phyloP scores from a whole-genome alignment of 2,329 filamentous ascomycete species.

The Nemania diffusa region DNA sequence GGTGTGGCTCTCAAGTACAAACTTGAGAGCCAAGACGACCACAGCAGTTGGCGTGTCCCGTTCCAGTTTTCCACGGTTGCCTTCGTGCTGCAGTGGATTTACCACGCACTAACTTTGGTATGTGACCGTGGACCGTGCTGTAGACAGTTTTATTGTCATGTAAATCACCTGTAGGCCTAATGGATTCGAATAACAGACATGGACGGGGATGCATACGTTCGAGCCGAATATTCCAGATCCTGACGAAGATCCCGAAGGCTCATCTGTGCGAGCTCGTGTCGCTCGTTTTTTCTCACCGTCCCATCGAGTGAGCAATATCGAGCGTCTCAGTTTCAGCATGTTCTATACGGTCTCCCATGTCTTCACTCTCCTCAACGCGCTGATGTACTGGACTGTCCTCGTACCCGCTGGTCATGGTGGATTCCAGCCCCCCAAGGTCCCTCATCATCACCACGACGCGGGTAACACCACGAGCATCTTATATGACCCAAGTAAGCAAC shows the following conservation, averaged over 20 bases:
- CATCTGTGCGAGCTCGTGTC: constrained; percentile 51
- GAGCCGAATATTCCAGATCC: constrained; percentile 54
- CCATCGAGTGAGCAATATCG: constrained; percentile 52
- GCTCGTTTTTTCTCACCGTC: constrained; percentile 59
- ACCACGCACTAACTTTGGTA: constrained; percentile 60
- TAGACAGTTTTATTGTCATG: background rate
- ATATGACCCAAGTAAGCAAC: constrained; percentile 45
- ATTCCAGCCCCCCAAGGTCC: constrained; percentile 42
- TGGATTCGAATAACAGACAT: constrained; percentile 51
- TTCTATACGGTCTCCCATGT: constrained; percentile 61
- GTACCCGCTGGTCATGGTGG: constrained; percentile 54
- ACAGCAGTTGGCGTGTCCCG: constrained; percentile 54
- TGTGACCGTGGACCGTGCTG: constrained; percentile 43
- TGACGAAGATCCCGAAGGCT: constrained; percentile 42
- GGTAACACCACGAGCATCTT: constrained; percentile 35
- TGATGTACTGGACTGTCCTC: constrained; percentile 59
- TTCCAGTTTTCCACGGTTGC: constrained; percentile 63
- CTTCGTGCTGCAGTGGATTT: constrained; percentile 56
- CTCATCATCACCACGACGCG: constrained; percentile 36
- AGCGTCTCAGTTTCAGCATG: constrained; percentile 61
- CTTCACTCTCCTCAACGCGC: constrained; percentile 61
- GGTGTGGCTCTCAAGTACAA: constrained; percentile 60
- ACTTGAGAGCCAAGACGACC: constrained; percentile 53
- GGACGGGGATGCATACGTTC: constrained; percentile 64
- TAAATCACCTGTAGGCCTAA: constrained; percentile 6